A percentile compares a stretch with the other conserved stretches of the same genome.
Conservation (phyloP, 139 green algal genomes). For the Parachlorella kessleri region DNA sequence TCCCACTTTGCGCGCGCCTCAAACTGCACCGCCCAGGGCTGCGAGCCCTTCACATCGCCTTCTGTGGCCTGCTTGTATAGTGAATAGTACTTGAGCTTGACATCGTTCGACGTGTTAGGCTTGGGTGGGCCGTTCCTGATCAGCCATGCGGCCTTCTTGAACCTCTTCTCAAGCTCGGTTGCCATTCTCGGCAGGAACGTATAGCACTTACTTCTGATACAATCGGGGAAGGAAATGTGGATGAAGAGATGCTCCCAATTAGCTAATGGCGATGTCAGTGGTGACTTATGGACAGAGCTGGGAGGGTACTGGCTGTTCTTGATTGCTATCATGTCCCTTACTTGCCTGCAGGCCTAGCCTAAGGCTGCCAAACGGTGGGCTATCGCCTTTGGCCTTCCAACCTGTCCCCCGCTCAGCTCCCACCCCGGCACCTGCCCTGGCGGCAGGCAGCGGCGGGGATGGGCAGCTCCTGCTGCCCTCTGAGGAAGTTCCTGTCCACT, state of each 20-base stretch:
- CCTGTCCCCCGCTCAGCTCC: constrained; percentile 10
- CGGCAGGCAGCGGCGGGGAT: neutral
- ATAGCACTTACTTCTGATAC: too few species aligned
- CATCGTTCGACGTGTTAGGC: constrained; percentile 46
- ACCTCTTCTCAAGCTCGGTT: constrained; percentile 38
- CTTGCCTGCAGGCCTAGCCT: constrained; percentile 27
- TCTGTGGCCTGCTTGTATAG: constrained; percentile 75
- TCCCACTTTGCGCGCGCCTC: constrained; percentile 76
- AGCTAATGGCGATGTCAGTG: too few species aligned
- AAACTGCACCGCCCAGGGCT: constrained; percentile 65
- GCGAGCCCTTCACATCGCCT: constrained; percentile 55
- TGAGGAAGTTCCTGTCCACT: neutral
- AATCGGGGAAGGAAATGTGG: too few species aligned
- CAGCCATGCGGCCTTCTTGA: constrained; percentile 72
- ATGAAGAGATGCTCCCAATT: too few species aligned
- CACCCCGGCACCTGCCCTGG: neutral
- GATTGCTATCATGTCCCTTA: neutral
- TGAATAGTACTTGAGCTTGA: constrained; percentile 67
- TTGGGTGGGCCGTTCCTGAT: constrained; percentile 67
- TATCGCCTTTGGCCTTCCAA: constrained; percentile 49
- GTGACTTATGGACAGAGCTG: too few species aligned
- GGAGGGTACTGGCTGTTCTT: too few species aligned
- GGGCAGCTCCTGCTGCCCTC: constrained; percentile 10
- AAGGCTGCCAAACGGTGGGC: constrained; percentile 36
- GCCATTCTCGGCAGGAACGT: constrained; percentile 26